Conservation (phyloP, 345 rosid species). For the Luvunga scandens region DNA sequence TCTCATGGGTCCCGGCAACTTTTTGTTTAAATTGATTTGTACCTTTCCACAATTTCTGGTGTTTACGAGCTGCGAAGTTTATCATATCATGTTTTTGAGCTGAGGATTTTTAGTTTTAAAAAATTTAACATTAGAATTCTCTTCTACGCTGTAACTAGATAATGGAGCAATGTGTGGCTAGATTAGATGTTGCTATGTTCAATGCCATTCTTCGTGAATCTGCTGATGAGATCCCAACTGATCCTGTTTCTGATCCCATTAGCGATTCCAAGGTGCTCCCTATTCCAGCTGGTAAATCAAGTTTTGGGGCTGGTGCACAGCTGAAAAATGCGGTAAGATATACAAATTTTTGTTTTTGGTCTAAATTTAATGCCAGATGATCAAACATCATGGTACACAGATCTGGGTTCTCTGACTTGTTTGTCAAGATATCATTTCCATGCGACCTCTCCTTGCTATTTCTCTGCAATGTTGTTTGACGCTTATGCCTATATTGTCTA, state of each 20-base stretch:
- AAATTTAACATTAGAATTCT: background rate
- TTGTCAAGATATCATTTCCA: background rate
- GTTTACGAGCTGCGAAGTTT: background rate
- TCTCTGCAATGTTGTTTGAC: background rate
- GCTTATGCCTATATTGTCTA: background rate
- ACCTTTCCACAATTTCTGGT: background rate
- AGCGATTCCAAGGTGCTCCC: slow-evolving; percentile 79
- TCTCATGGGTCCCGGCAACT: background rate
- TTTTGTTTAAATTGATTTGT: background rate
- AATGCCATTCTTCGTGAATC: slow-evolving; percentile 96
- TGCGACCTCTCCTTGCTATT: background rate
- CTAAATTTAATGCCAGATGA: background rate
- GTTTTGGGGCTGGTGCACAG: slow-evolving; percentile 92
- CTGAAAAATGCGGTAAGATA: slow-evolving; percentile 75
- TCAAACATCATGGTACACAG: background rate
- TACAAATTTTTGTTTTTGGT: background rate
- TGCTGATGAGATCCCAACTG: slow-evolving; percentile 78
- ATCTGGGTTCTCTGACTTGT: background rate
- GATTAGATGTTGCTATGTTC: slow-evolving; percentile 96
- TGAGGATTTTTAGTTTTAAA: background rate
- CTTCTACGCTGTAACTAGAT: slow-evolving; percentile 38
- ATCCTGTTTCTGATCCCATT: slow-evolving; percentile 93
- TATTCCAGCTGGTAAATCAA: slow-evolving; percentile 68
- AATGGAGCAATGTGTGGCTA: slow-evolving; percentile 93
- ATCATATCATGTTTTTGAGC: background rate